Evolutionary conservation across 2,329 filamentous ascomycete species (phyloP).

Genomic region (Didymellaceae sp.): DNA sequence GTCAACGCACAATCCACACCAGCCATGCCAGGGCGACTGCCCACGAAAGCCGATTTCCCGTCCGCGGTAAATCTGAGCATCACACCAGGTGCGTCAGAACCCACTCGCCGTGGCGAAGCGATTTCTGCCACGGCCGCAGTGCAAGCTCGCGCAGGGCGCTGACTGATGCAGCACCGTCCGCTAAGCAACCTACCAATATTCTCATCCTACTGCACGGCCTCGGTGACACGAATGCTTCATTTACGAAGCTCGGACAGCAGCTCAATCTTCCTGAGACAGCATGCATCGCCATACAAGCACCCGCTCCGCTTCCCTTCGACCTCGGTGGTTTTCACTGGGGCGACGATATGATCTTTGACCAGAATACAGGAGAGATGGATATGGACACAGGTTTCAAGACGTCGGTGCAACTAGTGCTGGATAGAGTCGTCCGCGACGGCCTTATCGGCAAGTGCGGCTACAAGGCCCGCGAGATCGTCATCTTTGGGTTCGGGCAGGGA

Average conservation of each 20-base stretch:
- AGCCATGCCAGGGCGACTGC: conserved; percentile 53
- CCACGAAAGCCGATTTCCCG: conserved; percentile 53
- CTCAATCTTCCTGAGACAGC: conserved; percentile 78
- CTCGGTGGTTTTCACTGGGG: conserved; percentile 70
- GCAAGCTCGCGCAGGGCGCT: conserved; percentile 15
- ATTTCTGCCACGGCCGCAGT: neutral
- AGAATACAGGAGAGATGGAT: conserved; percentile 59
- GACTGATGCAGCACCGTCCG: conserved; percentile 44
- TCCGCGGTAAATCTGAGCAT: conserved; percentile 50
- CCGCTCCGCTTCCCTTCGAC: conserved; percentile 71
- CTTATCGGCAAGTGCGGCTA: conserved; percentile 59
- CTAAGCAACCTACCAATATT: conserved; percentile 72
- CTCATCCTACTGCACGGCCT: conserved; percentile 85
- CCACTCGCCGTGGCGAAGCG: neutral
- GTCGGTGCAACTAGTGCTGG: conserved; percentile 51
- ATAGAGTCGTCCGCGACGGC: conserved; percentile 53
- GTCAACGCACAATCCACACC: conserved; percentile 17
- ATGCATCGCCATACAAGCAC: conserved; percentile 75
- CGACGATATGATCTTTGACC: conserved; percentile 64
- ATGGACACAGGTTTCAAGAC: conserved; percentile 60
- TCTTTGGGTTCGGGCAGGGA: conserved; percentile 65
- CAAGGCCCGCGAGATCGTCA: conserved; percentile 56
- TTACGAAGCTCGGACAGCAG: conserved; percentile 71
- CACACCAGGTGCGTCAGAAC: conserved; percentile 51
- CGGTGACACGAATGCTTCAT: conserved; percentile 75